Percentiles rank a stretch among this genome's conserved stretches.
phyloP scores from a whole-genome alignment of 208 protist genomes.

The Trypanosoma rangeli region DNA sequence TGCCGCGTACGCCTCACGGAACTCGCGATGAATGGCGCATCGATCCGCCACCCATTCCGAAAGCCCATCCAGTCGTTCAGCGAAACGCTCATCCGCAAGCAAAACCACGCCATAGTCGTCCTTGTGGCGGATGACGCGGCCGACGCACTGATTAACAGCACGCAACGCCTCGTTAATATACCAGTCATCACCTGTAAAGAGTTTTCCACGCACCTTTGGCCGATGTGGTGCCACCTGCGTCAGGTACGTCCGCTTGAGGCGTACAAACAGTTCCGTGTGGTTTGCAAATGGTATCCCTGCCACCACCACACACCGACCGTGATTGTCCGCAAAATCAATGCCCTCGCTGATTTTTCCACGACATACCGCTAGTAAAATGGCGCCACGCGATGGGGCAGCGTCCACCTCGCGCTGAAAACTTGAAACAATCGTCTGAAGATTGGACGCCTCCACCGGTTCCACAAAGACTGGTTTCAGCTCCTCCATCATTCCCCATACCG shows the following conservation, averaged over 20 bases:
- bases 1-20: conserved; percentile 61
- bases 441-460: conserved; percentile 58
- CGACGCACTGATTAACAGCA: conserved; percentile 97
- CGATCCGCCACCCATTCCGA: conserved; percentile 67
- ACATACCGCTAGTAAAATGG: conserved; percentile 95
- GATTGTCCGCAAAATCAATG: conserved; percentile 95
- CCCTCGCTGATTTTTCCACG: conserved; percentile 98
- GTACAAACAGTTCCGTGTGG: conserved; percentile 87
- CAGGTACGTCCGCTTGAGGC: conserved; percentile 80
- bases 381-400: conserved; percentile 50
- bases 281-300: conserved; percentile 94
- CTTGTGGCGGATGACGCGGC: conserved; percentile 96
- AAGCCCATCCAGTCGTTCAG: conserved; percentile 32
- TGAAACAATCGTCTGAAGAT: conserved; percentile 55
- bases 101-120: conserved; percentile 96
- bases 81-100: conserved; percentile 95
- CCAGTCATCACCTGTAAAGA: conserved; percentile 93
- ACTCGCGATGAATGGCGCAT: conserved; percentile 48
- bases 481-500: conserved; percentile 79
- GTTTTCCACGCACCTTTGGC: conserved; percentile 63
- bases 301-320: conserved; percentile 95
- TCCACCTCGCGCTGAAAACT: conserved; percentile 79
- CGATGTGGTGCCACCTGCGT: conserved; percentile 57
- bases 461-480: conserved; percentile 88
- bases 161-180: conserved; percentile 95